A percentile compares a stretch with the other conserved stretches of the same genome.
Conservation (phyloP, 2,329 filamentous ascomycete species). For the Pyrenochaeta sp. region DNA sequence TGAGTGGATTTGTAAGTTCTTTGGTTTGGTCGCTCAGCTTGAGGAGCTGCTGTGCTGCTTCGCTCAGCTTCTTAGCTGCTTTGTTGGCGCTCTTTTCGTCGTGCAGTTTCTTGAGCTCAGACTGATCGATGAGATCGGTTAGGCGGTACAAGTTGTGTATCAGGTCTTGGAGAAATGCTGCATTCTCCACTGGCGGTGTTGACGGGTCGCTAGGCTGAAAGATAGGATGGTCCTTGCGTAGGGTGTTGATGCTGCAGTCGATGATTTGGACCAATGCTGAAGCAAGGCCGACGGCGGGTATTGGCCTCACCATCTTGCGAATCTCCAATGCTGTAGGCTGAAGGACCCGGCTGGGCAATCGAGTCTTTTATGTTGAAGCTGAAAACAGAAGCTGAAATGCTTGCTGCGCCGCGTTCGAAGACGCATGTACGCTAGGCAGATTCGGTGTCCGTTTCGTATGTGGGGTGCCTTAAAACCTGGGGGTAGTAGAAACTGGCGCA, state of each 20-base stretch:
- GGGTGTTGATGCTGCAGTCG: conserved; percentile 33
- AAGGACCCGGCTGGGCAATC: not conserved
- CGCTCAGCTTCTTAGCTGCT: conserved; percentile 33
- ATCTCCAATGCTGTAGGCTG: not conserved
- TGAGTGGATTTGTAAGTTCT: conserved; percentile 25
- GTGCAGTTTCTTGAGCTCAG: conserved; percentile 28
- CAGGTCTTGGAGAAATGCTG: conserved; percentile 29
- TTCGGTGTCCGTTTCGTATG: conserved; percentile 15
- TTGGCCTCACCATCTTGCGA: conserved; percentile 19
- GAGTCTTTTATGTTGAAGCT: conserved; percentile 7
- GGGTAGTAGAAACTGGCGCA: conserved; percentile 16
- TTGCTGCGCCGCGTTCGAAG: conserved; percentile 10
- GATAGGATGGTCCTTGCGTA: conserved; percentile 34
- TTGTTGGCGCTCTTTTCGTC: conserved; percentile 27
- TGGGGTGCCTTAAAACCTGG: conserved; percentile 13
- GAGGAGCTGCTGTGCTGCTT: conserved; percentile 35
- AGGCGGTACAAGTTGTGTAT: conserved; percentile 36
- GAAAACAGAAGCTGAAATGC: not conserved
- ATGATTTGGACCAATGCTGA: conserved; percentile 31
- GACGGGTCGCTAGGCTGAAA: conserved; percentile 24
- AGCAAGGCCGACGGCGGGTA: conserved; percentile 31
- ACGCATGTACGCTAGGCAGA: conserved; percentile 17
- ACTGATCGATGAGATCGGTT: conserved; percentile 25
- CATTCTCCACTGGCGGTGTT: conserved; percentile 26
- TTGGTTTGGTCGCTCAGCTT: conserved; percentile 36